Evolutionary conservation across 352 stramenopile genomes (phyloP).

Genomic region (Thalassiosira livingstoniorum): DNA sequence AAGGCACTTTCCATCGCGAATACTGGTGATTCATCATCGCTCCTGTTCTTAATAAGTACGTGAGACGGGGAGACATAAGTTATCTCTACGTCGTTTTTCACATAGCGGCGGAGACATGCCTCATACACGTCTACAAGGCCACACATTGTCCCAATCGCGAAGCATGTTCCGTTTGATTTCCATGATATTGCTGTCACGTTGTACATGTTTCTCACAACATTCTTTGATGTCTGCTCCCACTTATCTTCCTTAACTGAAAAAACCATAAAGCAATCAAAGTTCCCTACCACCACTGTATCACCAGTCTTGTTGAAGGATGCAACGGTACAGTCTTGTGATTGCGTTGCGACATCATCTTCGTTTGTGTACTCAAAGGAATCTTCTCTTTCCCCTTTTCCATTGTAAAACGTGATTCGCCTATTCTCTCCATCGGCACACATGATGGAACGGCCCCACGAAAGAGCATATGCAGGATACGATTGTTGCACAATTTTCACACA

Average conservation of each 20-base stretch:
- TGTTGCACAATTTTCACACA: conserved; percentile 3
- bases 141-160: background rate
- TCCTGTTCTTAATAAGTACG: background rate
- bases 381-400: background rate
- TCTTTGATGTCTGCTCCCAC: background rate
- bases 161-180: background rate
- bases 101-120: background rate
- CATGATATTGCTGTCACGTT: conserved; percentile 2
- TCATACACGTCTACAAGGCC: background rate
- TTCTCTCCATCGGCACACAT: background rate
- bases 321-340: background rate
- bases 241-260: background rate
- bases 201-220: background rate
- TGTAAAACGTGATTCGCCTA: background rate
- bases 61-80: background rate
- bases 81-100: background rate
- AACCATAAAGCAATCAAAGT: background rate
- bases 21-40: background rate
- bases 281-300: conserved; percentile 2
- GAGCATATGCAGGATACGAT: background rate
- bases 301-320: conserved; percentile 1
- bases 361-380: background rate
- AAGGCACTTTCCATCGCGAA: background rate
- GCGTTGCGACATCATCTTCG: background rate
- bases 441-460: background rate